Percentiles rank a stretch among this genome's conserved stretches.
Conservation (phyloP, 2,329 filamentous ascomycete genomes). For the Aspergillus texensis region DNA sequence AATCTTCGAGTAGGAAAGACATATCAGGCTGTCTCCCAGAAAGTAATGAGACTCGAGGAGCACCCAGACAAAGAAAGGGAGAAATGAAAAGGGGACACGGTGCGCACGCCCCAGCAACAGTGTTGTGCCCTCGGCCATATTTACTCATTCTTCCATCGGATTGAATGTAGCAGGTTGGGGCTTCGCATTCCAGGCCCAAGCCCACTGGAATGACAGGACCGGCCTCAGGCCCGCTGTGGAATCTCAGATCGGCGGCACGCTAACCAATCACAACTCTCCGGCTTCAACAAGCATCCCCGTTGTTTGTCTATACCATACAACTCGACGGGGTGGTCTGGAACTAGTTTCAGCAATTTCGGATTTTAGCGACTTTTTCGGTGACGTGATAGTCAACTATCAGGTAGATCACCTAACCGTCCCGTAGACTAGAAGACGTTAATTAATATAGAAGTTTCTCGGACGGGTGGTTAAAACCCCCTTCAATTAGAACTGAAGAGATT, state of each 20-base stretch:
- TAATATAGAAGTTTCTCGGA: background rate
- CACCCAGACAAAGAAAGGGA: background rate
- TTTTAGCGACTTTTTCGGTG: background rate
- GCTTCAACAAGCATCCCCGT: background rate
- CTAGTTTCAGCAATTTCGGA: background rate
- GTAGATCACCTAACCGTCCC: background rate
- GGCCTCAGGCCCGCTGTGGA: background rate
- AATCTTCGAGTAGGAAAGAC: background rate
- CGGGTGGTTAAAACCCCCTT: too few relatives aligned
- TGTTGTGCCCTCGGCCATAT: background rate
- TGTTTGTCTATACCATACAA: background rate
- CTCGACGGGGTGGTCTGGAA: background rate
- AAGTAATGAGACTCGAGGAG: background rate
- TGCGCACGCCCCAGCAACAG: background rate
- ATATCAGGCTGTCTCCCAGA: background rate
- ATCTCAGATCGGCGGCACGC: background rate
- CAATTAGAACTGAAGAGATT: too few relatives aligned
- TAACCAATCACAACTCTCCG: background rate
- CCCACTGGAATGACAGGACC: conserved; percentile 3
- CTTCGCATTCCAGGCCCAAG: background rate
- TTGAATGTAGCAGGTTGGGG: background rate
- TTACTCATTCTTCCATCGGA: background rate
- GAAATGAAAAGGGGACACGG: background rate
- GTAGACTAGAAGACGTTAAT: background rate
- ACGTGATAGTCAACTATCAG: background rate